Conservation (phyloP, 2,329 filamentous ascomycete genomes). For the Penicillium capsulatum region DNA sequence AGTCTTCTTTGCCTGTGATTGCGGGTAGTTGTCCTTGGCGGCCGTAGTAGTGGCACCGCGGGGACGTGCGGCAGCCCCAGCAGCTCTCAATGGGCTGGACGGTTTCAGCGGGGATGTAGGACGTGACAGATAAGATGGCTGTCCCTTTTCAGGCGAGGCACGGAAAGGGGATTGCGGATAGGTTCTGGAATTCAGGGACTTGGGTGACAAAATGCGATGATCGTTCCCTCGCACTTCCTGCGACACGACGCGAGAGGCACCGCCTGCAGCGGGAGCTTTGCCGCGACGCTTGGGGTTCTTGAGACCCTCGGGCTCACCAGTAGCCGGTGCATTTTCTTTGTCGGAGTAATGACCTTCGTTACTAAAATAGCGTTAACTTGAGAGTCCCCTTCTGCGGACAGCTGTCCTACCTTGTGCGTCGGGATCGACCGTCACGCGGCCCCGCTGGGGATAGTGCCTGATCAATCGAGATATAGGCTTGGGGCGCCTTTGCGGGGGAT, state of each 20-base stretch:
- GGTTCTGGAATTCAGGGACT: conserved; percentile 73
- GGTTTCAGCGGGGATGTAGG: conserved; percentile 62
- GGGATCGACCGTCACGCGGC: conserved; percentile 20
- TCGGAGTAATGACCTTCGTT: conserved; percentile 61
- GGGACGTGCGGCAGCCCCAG: conserved; percentile 20
- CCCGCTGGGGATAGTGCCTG: conserved; percentile 28
- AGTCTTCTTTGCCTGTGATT: conserved; percentile 28
- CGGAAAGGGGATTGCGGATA: conserved; percentile 55
- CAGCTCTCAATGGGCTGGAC: conserved; percentile 38
- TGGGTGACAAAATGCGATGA: conserved; percentile 70
- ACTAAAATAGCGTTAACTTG: conserved; percentile 41
- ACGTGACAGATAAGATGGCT: conserved; percentile 54
- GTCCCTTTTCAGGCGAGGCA: conserved; percentile 39
- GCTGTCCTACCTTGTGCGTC: conserved; percentile 30
- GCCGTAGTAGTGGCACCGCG: conserved; percentile 26
- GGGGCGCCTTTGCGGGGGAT: conserved; percentile 28
- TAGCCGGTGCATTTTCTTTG: conserved; percentile 65
- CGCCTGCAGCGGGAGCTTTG: conserved; percentile 38
- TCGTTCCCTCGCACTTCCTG: conserved; percentile 45
- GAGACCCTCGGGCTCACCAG: conserved; percentile 41
- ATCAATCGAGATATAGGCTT: conserved; percentile 30
- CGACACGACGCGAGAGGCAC: conserved; percentile 40
- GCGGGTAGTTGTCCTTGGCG: conserved; percentile 27
- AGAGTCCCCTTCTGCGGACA: too few species aligned
- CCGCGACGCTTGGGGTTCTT: conserved; percentile 68